Conservation (phyloP, 179 eudicot genomes). For the Spinacia oleracea region DNA sequence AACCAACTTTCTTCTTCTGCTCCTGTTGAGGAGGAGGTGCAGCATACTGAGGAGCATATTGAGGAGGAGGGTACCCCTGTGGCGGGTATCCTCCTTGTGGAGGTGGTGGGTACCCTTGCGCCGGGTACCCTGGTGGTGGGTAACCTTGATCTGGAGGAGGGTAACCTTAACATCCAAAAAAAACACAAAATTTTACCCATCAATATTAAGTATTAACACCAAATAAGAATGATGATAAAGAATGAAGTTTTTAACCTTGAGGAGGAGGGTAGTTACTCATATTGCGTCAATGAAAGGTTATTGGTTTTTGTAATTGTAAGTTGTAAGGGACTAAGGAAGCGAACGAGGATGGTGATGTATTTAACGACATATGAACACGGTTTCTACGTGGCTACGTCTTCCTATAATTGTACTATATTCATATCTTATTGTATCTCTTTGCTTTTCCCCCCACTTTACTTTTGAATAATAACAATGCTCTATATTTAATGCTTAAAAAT, state of each 20-base stretch:
- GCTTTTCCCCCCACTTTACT: no score
- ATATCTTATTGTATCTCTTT: no score
- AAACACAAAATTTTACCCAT: no score
- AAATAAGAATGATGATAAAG: no score
- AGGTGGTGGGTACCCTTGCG: constrained; percentile 43
- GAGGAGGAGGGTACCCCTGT: constrained; percentile 43
- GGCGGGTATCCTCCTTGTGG: constrained; percentile 37
- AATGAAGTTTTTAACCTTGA: no score
- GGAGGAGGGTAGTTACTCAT: constrained; percentile 18
- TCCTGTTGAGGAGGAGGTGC: constrained; percentile 59
- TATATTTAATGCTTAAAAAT: no score
- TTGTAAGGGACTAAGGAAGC: neutral
- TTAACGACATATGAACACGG: neutral
- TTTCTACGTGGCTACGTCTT: constrained; percentile 2
- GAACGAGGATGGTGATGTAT: neutral
- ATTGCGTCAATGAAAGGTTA: no score
- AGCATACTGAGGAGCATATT: constrained; percentile 53
- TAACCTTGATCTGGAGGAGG: constrained; percentile 14
- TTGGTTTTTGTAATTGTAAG: no score
- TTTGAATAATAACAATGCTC: no score
- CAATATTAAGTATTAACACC: no score
- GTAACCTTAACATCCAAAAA: no score
- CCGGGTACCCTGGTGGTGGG: constrained; percentile 20
- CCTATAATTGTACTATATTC: neutral
- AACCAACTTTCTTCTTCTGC: constrained; percentile 31